A percentile compares a stretch with the other conserved stretches of the same genome.
Conservation (phyloP, 1,284 basidiomycete species). For the Cryptococcus amylolentus region DNA sequence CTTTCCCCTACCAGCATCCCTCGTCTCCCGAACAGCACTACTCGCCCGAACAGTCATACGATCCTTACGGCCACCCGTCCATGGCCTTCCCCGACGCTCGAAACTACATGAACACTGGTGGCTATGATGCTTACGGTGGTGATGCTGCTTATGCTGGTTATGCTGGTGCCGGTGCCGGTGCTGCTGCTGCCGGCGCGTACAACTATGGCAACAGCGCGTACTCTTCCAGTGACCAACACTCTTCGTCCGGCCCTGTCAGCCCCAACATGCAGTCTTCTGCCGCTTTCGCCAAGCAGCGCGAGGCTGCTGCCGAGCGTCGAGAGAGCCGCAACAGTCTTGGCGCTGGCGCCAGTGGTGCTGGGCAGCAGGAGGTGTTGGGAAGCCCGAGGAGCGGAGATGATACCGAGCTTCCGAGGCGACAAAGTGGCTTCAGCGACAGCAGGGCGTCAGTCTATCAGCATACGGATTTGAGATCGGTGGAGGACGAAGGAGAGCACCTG, state of each 20-base stretch:
- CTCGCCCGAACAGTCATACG: conserved; percentile 7
- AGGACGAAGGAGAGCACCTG: conserved; percentile 14
- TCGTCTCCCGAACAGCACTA: conserved; percentile 3
- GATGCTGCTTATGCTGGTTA: conserved; percentile 34
- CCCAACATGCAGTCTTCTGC: conserved; percentile 16
- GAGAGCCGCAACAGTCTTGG: conserved; percentile 14
- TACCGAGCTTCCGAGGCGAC: conserved; percentile 13
- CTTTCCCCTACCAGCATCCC: conserved; percentile 21
- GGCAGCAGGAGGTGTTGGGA: conserved; percentile 7
- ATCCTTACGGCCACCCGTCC: conserved; percentile 25
- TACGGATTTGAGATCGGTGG: conserved; percentile 32
- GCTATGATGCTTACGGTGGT: conserved; percentile 18
- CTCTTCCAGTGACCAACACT: conserved; percentile 2
- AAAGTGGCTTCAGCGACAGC: conserved; percentile 23
- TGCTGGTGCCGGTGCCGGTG: conserved; percentile 19
- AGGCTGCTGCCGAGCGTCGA: conserved; percentile 29
- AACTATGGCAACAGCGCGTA: conserved; percentile 16
- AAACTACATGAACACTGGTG: conserved; percentile 29
- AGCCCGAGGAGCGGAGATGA: conserved; percentile 8
- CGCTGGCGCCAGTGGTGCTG: conserved; percentile 6
- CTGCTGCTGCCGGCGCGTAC: conserved; percentile 17
- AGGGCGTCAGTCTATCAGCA: conserved; percentile 34
- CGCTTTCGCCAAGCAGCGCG: conserved; percentile 37
- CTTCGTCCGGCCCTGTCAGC: not conserved
- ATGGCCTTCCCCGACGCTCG: conserved; percentile 45